Evolutionary conservation across 2,329 filamentous ascomycete genomes (phyloP).

Genomic region (Metarhizium brunneum): DNA sequence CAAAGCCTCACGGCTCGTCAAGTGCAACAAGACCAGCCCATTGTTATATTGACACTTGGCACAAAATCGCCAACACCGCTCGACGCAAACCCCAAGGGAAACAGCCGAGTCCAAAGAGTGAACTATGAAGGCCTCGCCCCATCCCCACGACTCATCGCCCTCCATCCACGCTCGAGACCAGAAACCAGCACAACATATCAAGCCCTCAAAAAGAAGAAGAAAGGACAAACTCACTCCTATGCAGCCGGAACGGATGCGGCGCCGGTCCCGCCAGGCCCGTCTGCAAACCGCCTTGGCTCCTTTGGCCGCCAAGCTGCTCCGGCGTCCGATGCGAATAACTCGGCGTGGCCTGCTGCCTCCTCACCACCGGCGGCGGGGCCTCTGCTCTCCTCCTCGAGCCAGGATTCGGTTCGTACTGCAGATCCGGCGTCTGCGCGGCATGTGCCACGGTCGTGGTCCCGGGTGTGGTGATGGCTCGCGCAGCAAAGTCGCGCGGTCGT

Average conservation of each 20-base stretch:
- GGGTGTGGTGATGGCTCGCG: background rate
- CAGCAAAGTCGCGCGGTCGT: background rate
- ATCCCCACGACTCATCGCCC: too few relatives aligned
- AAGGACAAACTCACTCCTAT: slow-evolving; percentile 22
- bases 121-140: too few relatives aligned
- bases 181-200: background rate
- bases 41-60: too few relatives aligned
- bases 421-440: background rate
- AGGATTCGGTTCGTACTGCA: background rate
- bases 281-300: slow-evolving; percentile 8
- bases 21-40: too few relatives aligned
- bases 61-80: too few relatives aligned
- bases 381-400: background rate
- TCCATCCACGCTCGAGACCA: background rate
- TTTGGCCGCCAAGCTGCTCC: slow-evolving; percentile 4
- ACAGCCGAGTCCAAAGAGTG: too few relatives aligned
- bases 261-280: slow-evolving; percentile 14
- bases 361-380: background rate
- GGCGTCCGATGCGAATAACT: slow-evolving; percentile 12
- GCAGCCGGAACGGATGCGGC: slow-evolving; percentile 27
- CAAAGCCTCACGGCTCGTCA: too few relatives aligned
- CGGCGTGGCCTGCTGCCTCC: slow-evolving; percentile 7
- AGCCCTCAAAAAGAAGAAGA: background rate
- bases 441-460: background rate
- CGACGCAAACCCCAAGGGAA: too few relatives aligned